These are phyloP conservation scores for Oldenlandia corymbosa DNA, from an alignment of 257 asterid genomes.

Conservation along the genomic window DNA sequence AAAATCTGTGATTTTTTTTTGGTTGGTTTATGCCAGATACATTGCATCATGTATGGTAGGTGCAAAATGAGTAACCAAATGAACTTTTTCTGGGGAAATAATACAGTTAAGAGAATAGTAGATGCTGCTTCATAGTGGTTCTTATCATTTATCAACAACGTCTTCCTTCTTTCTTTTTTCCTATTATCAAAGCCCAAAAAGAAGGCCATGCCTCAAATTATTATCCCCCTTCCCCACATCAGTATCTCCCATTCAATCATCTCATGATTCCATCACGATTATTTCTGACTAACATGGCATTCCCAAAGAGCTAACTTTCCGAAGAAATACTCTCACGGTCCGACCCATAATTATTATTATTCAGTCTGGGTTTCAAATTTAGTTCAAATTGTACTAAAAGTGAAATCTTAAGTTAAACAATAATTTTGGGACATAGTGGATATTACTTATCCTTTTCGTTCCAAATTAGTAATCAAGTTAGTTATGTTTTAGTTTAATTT, in stretches of 20 bases:
- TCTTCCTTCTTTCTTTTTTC: too few species aligned
- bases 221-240: slow-evolving; percentile 8
- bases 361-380: too few species aligned
- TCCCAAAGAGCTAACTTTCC: background rate
- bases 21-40: too few species aligned
- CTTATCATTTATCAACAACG: slow-evolving; percentile 16
- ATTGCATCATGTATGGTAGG: slow-evolving; percentile 23
- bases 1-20: background rate
- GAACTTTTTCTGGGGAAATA: background rate
- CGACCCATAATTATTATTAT: too few species aligned
- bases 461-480: too few species aligned
- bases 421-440: too few species aligned
- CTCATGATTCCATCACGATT: slow-evolving; percentile 12
- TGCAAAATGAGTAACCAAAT: background rate
- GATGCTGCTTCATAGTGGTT: background rate
- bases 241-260: slow-evolving; percentile 15
- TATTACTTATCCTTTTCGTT: too few species aligned
- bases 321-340: too few species aligned
- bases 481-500: too few species aligned
- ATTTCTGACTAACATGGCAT: background rate
- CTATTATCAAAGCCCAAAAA: background rate
- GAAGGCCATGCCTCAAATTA: slow-evolving; percentile 20
- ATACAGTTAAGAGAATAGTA: too few species aligned
- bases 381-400: too few species aligned
- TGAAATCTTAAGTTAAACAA: too few species aligned